Evolutionary conservation across 140 eudicot genomes (phyloP), one percentile per base, ranked within the genome.

Genomic region (Cichorium intybus): DNA sequence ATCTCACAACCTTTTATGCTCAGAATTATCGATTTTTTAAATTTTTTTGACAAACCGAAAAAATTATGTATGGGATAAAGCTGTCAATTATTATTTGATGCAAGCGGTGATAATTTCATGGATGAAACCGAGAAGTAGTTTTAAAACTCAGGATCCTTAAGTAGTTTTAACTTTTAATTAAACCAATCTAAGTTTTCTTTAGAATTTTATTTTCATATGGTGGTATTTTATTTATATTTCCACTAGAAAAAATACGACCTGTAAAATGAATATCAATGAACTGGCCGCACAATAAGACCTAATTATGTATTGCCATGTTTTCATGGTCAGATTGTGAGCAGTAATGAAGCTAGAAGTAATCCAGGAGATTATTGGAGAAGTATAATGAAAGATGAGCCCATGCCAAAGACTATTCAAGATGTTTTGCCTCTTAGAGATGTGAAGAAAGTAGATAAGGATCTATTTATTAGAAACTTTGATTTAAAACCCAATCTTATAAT

Each of bases 361-460:
- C 87, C 87, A 2, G 76, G 35, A 62, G 87, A 84, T 28, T 87
- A 83, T 37, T 87, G 95, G 90, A 79, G 75, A 73, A 71, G 68
- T 16, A 48, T 78, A 57, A 87, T 84, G 95, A 82, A 73, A 11
- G 88, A 60, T 53, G 80, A 83, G 54, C 74, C 85, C 41, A 83
- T 87, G 74, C 90, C 90, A 46, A 75, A 74, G 29, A 79, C 80
- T 15, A 78, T 87, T 59, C 73, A 41, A 67, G 82, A 69, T 35
- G 72, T 81, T 33, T 31, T 86, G 24, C 68, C 62, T 56, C 60
- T 71, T 18, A 74, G 20, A 58, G 69, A 62, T 48, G 41, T 50
- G 22, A 28, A 15, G 23, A 62, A 69, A 56, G 31, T 15, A 24
- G 29, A 72, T 39, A 68, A 59, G 45, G 31, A 56, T 29, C 71